phyloP scores from a whole-genome alignment of 192 early-diverging fungal genomes.

The Rhizophagus clarus region DNA sequence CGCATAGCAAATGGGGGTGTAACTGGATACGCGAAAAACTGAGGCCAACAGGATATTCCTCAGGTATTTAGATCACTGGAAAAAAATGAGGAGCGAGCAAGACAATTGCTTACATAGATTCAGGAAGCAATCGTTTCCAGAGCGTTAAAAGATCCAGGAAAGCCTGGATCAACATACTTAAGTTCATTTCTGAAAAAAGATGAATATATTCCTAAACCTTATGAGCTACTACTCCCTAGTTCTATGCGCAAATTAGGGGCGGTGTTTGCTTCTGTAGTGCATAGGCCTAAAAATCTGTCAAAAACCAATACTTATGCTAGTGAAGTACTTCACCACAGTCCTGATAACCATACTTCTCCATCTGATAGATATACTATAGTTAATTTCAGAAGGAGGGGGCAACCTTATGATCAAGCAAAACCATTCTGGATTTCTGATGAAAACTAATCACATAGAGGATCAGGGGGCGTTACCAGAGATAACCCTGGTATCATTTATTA shows the following conservation, averaged over 20 bases:
- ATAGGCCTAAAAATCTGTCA: slow-evolving; percentile 13
- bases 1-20: no score
- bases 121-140: slow-evolving; percentile 10
- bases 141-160: neutral
- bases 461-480: no score
- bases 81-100: slow-evolving; percentile 1
- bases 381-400: no score
- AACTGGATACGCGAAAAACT: no score
- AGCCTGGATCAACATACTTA: neutral
- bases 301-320: slow-evolving; percentile 1
- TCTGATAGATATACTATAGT: slow-evolving; percentile 6
- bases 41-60: no score
- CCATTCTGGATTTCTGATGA: no score
- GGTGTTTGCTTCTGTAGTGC: slow-evolving; percentile 11
- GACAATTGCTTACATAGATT: neutral
- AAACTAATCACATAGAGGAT: no score
- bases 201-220: neutral
- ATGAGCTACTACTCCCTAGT: no score
- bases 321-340: neutral
- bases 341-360: slow-evolving; percentile 15
- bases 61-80: slow-evolving; percentile 1
- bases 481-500: no score
- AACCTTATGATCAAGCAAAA: no score
- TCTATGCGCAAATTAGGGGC: slow-evolving; percentile 4
- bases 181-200: slow-evolving; percentile 16